Conservation (phyloP, 1,284 basidiomycete species). For the Phaffia rhodozyma region DNA sequence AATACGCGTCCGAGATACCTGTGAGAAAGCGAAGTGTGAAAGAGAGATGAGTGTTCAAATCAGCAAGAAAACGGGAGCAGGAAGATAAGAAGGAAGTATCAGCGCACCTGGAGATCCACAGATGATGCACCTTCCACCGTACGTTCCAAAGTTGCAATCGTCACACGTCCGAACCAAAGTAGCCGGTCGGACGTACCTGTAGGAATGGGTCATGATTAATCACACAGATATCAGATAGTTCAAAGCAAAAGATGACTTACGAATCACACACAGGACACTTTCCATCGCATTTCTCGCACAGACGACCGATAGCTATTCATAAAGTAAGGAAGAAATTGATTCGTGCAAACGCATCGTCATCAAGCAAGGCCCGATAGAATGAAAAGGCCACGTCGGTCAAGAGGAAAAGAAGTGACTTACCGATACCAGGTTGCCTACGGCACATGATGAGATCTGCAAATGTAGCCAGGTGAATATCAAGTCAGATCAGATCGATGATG, state of each 20-base stretch:
- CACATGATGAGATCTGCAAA: constrained; percentile 84
- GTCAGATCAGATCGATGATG: background rate
- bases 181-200: constrained; percentile 80
- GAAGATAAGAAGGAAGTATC: background rate
- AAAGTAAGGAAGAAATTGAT: background rate
- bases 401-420: constrained; percentile 40
- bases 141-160: constrained; percentile 98
- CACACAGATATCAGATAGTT: background rate
- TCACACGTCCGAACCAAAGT: constrained; percentile 97
- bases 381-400: background rate
- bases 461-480: constrained; percentile 15
- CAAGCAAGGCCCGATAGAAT: background rate
- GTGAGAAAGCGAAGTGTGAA: background rate
- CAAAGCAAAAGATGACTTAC: constrained; percentile 5
- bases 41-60: background rate
- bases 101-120: constrained; percentile 76
- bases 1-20: constrained; percentile 96
- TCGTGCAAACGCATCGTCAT: background rate
- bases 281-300: constrained; percentile 98
- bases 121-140: constrained; percentile 93
- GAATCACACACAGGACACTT: constrained; percentile 99
- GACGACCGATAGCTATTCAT: constrained; percentile 71
- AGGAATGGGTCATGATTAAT: background rate
- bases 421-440: constrained; percentile 87
- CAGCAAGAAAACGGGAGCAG: background rate